Conservation (phyloP, 805 yeast species). For the Grigorovia humatica region DNA sequence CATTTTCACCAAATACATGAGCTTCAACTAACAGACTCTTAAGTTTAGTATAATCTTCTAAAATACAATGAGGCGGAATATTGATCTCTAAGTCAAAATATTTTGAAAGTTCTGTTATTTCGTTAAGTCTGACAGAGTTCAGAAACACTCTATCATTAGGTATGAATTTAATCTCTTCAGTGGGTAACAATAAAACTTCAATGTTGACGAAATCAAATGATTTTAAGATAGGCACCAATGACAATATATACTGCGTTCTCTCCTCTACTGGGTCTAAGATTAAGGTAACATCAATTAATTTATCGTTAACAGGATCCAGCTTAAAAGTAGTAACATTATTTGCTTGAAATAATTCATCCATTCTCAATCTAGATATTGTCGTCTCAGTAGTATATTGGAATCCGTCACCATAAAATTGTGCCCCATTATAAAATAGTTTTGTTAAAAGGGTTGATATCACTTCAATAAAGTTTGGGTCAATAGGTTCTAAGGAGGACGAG, state of each 20-base stretch:
- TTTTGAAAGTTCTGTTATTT: conserved; percentile 26
- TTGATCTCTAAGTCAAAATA: conserved; percentile 17
- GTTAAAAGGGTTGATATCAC: conserved; percentile 34
- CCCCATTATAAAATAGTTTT: conserved; percentile 32
- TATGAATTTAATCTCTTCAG: conserved; percentile 31
- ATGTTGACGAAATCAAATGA: conserved; percentile 42
- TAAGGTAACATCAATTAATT: conserved; percentile 42
- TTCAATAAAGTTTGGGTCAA: conserved; percentile 38
- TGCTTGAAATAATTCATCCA: conserved; percentile 20
- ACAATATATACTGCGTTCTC: conserved; percentile 49
- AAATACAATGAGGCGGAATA: conserved; percentile 9
- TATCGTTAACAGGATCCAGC: conserved; percentile 23
- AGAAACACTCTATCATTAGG: conserved; percentile 50
- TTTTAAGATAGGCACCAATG: conserved; percentile 36
- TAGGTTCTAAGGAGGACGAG: conserved; percentile 7
- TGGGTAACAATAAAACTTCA: conserved; percentile 51
- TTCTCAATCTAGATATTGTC: conserved; percentile 39
- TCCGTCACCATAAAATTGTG: conserved; percentile 18
- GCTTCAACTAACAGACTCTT: conserved; percentile 60
- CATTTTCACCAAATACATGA: conserved; percentile 39
- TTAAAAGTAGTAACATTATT: conserved; percentile 16
- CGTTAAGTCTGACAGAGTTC: conserved; percentile 20
- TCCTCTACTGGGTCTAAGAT: conserved; percentile 68
- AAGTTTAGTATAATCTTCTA: conserved; percentile 36
- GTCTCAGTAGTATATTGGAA: conserved; percentile 34